Conservation (phyloP, 805 yeast genomes). For the Pichia membranifaciens region DNA sequence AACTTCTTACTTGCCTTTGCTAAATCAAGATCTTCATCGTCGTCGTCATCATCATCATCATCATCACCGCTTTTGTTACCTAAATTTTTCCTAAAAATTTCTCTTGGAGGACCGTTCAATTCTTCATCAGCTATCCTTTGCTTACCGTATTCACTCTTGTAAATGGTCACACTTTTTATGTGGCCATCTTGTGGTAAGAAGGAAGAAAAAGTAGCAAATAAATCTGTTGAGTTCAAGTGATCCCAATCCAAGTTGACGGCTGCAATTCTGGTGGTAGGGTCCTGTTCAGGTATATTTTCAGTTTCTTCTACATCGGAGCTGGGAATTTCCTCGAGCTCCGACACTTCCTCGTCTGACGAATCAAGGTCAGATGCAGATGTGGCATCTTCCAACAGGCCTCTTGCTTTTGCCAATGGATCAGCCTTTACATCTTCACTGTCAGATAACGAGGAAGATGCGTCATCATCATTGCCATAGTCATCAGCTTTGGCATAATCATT, state of each 20-base stretch:
- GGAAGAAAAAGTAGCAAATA: conserved; percentile 82
- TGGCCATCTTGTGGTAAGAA: conserved; percentile 75
- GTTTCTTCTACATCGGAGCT: conserved; percentile 32
- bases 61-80: conserved; percentile 32
- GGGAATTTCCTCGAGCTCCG: conserved; percentile 35
- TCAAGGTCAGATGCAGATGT: conserved; percentile 41
- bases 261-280: conserved; percentile 76
- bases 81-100: conserved; percentile 51
- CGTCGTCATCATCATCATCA: conserved; percentile 40
- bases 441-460: too few relatives aligned
- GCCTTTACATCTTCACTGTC: not conserved
- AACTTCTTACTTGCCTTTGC: conserved; percentile 65
- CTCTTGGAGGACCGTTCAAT: conserved; percentile 86
- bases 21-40: conserved; percentile 37
- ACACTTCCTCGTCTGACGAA: conserved; percentile 37
- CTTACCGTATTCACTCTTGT: conserved; percentile 90
- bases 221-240: conserved; percentile 77
- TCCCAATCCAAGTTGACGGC: conserved; percentile 98
- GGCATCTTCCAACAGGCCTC: conserved; percentile 40
- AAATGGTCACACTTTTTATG: conserved; percentile 63
- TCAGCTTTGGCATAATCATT: conserved; percentile 21
- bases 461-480: conserved; percentile 15
- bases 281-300: conserved; percentile 74
- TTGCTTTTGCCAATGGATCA: conserved; percentile 39
- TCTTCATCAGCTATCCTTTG: conserved; percentile 88